phyloP scores from a whole-genome alignment of 495 filamentous ascomycete genomes.

The Podospora anserina region DNA sequence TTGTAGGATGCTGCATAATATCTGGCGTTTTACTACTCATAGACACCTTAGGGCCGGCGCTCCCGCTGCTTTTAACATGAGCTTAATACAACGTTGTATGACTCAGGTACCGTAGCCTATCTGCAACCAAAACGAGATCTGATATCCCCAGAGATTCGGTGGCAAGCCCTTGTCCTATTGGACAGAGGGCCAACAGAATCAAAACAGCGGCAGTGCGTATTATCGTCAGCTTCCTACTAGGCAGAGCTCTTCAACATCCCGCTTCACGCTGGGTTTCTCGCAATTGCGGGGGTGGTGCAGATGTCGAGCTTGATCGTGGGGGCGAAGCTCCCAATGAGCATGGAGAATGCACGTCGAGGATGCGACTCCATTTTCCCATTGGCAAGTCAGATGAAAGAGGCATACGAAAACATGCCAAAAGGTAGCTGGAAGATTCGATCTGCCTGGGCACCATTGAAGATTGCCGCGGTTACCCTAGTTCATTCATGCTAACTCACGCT shows the following conservation, averaged over 20 bases:
- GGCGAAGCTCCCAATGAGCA: neutral
- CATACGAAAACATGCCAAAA: neutral
- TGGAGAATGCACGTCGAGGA: neutral
- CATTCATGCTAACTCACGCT: neutral
- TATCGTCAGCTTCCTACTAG: too few relatives aligned
- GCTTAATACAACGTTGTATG: neutral
- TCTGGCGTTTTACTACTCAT: neutral
- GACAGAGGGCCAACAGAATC: neutral
- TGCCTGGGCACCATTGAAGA: neutral
- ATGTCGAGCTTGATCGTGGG: neutral
- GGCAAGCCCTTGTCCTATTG: neutral
- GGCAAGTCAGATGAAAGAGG: neutral
- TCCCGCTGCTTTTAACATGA: neutral
- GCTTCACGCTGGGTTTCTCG: too few relatives aligned
- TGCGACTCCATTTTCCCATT: neutral
- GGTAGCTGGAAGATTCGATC: neutral
- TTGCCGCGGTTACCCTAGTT: neutral
- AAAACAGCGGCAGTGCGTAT: neutral
- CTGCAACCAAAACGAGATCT: neutral
- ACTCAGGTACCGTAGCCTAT: neutral
- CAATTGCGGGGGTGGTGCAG: neutral
- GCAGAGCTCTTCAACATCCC: too few relatives aligned
- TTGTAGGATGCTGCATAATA: conserved; percentile 39
- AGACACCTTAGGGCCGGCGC: neutral
- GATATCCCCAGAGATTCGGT: neutral